These are phyloP conservation scores for Arthrocladium fulminans DNA, from an alignment of 2,329 filamentous ascomycete species.

Conservation along the genomic window DNA sequence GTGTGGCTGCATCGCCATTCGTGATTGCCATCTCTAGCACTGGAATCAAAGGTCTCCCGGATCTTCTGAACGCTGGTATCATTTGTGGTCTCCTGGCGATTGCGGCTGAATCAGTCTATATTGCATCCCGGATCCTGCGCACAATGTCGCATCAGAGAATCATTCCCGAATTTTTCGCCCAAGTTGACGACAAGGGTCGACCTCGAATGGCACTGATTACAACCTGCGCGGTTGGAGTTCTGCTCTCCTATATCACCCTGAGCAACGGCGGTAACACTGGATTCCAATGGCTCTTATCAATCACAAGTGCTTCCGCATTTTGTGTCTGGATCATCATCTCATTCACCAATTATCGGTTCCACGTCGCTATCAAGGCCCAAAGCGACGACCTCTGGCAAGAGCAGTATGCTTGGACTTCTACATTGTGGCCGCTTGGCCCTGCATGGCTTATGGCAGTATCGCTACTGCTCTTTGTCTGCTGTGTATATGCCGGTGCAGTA, in stretches of 20 bases:
- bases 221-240: slow-evolving; percentile 22
- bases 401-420: slow-evolving; percentile 26
- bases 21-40: slow-evolving; percentile 27
- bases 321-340: slow-evolving; percentile 29
- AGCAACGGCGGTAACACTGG: slow-evolving; percentile 15
- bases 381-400: slow-evolving; percentile 24
- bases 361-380: slow-evolving; percentile 23
- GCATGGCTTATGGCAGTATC: slow-evolving; percentile 23
- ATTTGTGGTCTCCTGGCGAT: slow-evolving; percentile 28
- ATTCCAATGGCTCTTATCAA: slow-evolving; percentile 25
- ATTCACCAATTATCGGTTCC: slow-evolving; percentile 28
- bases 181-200: slow-evolving; percentile 26
- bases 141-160: slow-evolving; percentile 26
- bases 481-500: slow-evolving; percentile 12
- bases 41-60: slow-evolving; percentile 25
- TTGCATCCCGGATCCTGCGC: slow-evolving; percentile 27
- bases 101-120: slow-evolving; percentile 27
- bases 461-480: slow-evolving; percentile 17
- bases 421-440: slow-evolving; percentile 26
- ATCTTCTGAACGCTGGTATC: slow-evolving; percentile 28
- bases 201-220: slow-evolving; percentile 26
- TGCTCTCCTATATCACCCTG: slow-evolving; percentile 28
- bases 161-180: slow-evolving; percentile 24
- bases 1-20: slow-evolving; percentile 27
- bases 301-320: slow-evolving; percentile 29